Base-by-base conservation (phyloP, 139 green algal genomes). In the Coccomyxa sp. region DNA sequence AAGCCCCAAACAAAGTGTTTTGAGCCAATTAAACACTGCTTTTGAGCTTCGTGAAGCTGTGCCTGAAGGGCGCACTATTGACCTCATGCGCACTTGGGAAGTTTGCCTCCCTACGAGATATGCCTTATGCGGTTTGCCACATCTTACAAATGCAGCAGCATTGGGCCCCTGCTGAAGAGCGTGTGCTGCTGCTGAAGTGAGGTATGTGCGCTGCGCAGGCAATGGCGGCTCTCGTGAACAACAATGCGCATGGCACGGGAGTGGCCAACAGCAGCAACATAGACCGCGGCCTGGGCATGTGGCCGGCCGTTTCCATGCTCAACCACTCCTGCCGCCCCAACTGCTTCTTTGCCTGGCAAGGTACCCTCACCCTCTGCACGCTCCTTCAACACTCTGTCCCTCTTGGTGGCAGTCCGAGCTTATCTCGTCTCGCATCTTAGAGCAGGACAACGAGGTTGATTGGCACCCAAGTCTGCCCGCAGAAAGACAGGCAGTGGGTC, bases 301-400 rank as follows among this genome's bases (percentile, higher is more conserved):
- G 78, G 27, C 83, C 83, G 16, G 81, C 41, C 10, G 39, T 82
- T 12, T 81, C 79, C 24, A 81, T 81, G 71, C 70, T 87, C 69
- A 87, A 87, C 54, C 83, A 87, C 79, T 87, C 83, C 31, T 87
- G 83, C 77, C 55, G 35, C 0, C 83, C 83, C 44, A 87, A 82
- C 55, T 76, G 58, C 72, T 35, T 24, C 54, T 82, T 74, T 50
- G 54, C 35, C 39, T 27, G 27, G 4, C 9, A 2, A 68, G 70
- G 70, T 68, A 31, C 14, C 7, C 34, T 8, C 1, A 6, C 34
- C 37, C 10, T 27, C n/a, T 73, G n/a, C 16, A 39, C 34, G 14
- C 37, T 0, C 24, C 35, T 39, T n/a, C 68, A 81, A 24, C 44
- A 31, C 29, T 55, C 39, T 54, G n/a, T 8, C 31, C 14, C 16